phyloP scores from a whole-genome alignment of 257 asterid species.

The Cinchona pubescens region DNA sequence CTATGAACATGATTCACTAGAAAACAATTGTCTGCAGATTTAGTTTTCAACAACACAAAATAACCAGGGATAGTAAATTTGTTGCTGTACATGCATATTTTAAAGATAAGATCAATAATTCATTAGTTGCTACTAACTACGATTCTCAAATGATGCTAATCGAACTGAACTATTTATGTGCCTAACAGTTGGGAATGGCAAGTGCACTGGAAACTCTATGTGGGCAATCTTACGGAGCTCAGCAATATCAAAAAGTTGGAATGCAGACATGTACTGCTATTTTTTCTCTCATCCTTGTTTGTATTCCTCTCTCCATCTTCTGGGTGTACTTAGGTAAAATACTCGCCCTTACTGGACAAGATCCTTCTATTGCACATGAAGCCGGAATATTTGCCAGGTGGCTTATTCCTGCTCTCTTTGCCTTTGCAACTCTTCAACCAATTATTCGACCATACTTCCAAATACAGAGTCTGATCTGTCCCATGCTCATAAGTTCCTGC shows the following conservation, averaged over 20 bases:
- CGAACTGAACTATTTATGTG: neutral
- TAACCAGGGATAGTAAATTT: neutral
- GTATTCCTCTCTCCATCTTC: conserved; percentile 46
- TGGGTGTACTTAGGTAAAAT: conserved; percentile 51
- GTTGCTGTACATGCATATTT: neutral
- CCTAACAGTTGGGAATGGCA: conserved; percentile 48
- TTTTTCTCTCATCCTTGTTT: conserved; percentile 39
- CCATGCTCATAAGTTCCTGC: conserved; percentile 44
- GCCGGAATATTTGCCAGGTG: conserved; percentile 39
- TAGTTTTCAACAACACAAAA: neutral
- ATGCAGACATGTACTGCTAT: conserved; percentile 45
- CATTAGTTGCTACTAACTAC: neutral
- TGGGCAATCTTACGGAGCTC: conserved; percentile 69
- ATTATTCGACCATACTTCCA: conserved; percentile 54
- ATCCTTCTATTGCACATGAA: conserved; percentile 40
- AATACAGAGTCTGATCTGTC: conserved; percentile 52
- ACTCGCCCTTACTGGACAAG: conserved; percentile 46
- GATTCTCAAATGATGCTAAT: neutral
- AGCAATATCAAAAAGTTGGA: conserved; percentile 48
- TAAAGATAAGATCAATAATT: neutral
- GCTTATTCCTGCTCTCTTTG: conserved; percentile 52
- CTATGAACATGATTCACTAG: neutral
- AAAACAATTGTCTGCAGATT: neutral
- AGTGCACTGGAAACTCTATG: conserved; percentile 64
- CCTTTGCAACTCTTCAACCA: conserved; percentile 48